Evolutionary conservation across 2,329 filamentous ascomycete genomes (phyloP).

Genomic region (Pseudogymnoascus sp.): DNA sequence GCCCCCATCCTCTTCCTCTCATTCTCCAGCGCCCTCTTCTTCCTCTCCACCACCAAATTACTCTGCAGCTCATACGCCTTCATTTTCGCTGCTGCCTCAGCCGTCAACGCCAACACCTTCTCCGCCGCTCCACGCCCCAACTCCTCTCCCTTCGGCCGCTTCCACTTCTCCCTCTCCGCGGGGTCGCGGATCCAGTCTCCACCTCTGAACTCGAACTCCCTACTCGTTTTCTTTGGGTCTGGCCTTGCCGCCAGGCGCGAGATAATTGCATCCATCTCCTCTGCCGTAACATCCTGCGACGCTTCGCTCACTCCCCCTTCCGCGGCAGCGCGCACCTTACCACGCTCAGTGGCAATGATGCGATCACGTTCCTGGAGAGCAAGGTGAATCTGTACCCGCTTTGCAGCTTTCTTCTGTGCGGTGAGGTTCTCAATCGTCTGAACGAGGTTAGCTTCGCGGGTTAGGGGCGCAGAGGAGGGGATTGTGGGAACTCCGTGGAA

Average conservation of each 20-base stretch:
- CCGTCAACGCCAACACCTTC: constrained; percentile 30
- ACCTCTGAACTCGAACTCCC: neutral
- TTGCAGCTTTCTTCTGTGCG: constrained; percentile 21
- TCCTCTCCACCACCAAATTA: constrained; percentile 4
- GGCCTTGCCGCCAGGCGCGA: neutral
- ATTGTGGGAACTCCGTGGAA: constrained; percentile 17
- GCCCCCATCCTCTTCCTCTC: neutral
- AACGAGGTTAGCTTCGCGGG: constrained; percentile 15
- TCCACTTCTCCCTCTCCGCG: neutral
- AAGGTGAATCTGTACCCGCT: constrained; percentile 20
- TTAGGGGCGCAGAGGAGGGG: constrained; percentile 7
- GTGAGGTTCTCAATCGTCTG: constrained; percentile 20
- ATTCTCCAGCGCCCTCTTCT: neutral
- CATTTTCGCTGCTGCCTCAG: constrained; percentile 20
- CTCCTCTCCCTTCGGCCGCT: constrained; percentile 37
- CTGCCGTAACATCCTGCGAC: neutral
- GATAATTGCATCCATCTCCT: neutral
- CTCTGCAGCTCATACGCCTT: constrained; percentile 21
- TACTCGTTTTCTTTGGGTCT: constrained; percentile 4
- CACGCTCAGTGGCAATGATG: constrained; percentile 15
- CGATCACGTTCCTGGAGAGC: constrained; percentile 13
- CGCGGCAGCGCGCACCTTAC: constrained; percentile 12
- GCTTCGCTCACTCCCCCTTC: neutral
- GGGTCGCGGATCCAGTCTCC: constrained; percentile 3
- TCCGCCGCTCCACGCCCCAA: constrained; percentile 35